Base-by-base conservation (phyloP, 2,329 filamentous ascomycete genomes). In the Nemania abortiva region DNA sequence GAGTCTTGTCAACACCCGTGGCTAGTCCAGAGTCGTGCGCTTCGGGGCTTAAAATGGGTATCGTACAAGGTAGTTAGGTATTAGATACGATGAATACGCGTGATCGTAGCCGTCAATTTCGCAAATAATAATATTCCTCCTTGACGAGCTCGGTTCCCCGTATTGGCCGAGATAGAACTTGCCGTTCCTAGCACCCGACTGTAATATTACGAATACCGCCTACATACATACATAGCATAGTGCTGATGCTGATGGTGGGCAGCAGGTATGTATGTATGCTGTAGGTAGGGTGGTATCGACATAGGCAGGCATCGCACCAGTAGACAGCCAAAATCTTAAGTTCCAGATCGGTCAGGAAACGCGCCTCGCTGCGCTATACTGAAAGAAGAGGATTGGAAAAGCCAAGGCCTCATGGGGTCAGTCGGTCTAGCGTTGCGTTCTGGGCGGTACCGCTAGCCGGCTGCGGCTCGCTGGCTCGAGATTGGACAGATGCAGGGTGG, bases 341-440 rank as follows among this genome's bases (percentile, higher is more conserved):
- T 65, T 53, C 54, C 31, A 58, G 63, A 57, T 57, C 54, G 34
- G 54, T 39, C 54, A 57, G 34, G 18, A 52, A 52, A 52, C 29
- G 27, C 52, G 52, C 52, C 29, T 57, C n/a, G 56, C 31, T 42
- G 10, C 45, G 27, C 54, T 29, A 39, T 47, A 53, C 55, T 42
- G 47, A 54, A 62, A 29, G 52, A 42, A 42, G 45, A 52, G 52
- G 56, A 42, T 22, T 22, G 11, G 60, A 57, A 57, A 57, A 57
- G 55, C 57, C 50, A 61, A 70, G 57, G 34, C 39, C n/a, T 13
- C 27, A 65, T 64, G 64, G 53, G 65, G 64, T 69, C 54, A 67
- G 64, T 66, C 68, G 68, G 68, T 68, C 68, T 65, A 63, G 61
- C 65, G 69, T 69, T 53, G 57, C 61, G 63, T 65, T 58, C 34